Base-by-base conservation (phyloP, 78 protist genomes). In the Trichosphaerium sp. region DNA sequence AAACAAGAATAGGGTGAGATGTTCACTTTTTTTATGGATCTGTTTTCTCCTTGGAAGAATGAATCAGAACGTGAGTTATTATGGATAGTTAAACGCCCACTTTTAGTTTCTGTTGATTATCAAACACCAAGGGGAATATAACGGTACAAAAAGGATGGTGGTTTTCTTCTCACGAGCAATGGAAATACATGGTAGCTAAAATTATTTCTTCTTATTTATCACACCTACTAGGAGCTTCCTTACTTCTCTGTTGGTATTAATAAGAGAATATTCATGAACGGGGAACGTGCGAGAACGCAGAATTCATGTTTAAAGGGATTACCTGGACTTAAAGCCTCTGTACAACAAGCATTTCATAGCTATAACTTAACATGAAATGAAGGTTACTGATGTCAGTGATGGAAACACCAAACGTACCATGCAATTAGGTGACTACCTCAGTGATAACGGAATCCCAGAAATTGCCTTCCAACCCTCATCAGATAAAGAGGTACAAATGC, bases 151-250 rank as follows among this genome's bases (percentile, higher is more conserved):
- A 31, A 44, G 82, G 82, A 12, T 75, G 82, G 82, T 75, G 82
- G 82, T 75, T 61, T 52, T 54, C 68, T 7, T 57, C 74, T 1
- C 82, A 75, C 35, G 82, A 75, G 38, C 82, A 75, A 58, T 75
- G 82, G 82, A 75, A 75, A 29, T 75, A 75, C 21, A 43, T 75
- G 12, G 58, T 75, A n/a, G n/a, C n/a, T n/a, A n/a, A n/a, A n/a
- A n/a, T n/a, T n/a, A n/a, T n/a, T n/a, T n/a, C n/a, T n/a, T n/a
- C n/a, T n/a, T n/a, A n/a, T n/a, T n/a, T n/a, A n/a, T n/a, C n/a
- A n/a, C n/a, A n/a, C n/a, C n/a, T n/a, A n/a, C n/a, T n/a, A n/a
- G n/a, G n/a, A n/a, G 73, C 35, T 75, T 32, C 82, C 82, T 1
- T 75, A 75, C 37, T 42, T 35, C 15, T 57, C 56, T 18, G 35